A percentile compares a stretch with the other conserved stretches of the same genome.
Evolutionary conservation across 768 basidiomycete species (phyloP).

Genomic region (Pholiota microspora): DNA sequence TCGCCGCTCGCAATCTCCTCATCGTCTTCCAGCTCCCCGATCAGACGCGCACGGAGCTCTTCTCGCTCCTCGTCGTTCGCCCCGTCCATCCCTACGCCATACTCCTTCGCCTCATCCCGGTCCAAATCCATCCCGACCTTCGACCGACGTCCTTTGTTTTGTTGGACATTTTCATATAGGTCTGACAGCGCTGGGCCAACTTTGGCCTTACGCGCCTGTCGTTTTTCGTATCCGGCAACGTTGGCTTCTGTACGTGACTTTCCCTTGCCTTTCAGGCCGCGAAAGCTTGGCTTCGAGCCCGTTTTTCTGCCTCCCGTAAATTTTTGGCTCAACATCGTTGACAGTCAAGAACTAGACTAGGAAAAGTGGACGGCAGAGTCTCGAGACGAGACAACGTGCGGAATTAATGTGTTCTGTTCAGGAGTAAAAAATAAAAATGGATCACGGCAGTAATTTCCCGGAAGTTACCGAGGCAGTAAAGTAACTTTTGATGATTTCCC

Average conservation of each 20-base stretch:
- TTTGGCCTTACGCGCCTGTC: constrained; percentile 44
- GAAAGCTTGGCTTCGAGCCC: neutral
- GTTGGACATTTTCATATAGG: constrained; percentile 63
- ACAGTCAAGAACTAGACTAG: neutral
- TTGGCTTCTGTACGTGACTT: constrained; percentile 36
- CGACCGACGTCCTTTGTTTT: constrained; percentile 46
- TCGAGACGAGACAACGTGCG: neutral
- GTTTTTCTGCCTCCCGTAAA: neutral
- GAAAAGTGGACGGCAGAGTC: neutral
- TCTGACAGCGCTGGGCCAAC: constrained; percentile 37
- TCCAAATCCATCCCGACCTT: constrained; percentile 55
- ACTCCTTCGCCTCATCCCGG: constrained; percentile 48
- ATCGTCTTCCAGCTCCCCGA: constrained; percentile 51
- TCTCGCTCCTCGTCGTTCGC: constrained; percentile 37
- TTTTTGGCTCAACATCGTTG: neutral
- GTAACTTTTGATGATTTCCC: too few species aligned
- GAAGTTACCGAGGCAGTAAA: too few species aligned
- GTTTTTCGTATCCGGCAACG: constrained; percentile 50
- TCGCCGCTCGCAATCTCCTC: constrained; percentile 62
- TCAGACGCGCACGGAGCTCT: constrained; percentile 42
- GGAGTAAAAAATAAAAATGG: constrained; percentile 11
- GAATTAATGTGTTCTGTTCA: constrained; percentile 2
- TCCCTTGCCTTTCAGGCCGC: neutral
- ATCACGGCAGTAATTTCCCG: too few species aligned
- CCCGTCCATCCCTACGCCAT: constrained; percentile 40